Conservation (phyloP, 2,329 filamentous ascomycete genomes). For the Ascomycota sp. region DNA sequence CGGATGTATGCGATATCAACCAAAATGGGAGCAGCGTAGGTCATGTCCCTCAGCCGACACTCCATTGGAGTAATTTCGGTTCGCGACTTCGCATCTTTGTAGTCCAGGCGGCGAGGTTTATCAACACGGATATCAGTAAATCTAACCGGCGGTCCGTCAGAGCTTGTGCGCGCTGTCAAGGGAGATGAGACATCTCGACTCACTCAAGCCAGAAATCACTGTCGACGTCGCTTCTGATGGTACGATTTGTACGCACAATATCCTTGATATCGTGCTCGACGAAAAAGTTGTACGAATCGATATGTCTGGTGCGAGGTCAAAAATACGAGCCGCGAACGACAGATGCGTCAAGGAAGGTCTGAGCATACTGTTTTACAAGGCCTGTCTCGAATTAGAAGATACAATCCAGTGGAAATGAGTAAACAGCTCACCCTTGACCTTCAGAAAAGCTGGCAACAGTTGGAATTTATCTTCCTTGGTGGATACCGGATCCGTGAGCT, state of each 20-base stretch:
- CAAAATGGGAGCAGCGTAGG: slow-evolving; percentile 86
- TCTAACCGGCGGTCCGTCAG: slow-evolving; percentile 10
- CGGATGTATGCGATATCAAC: slow-evolving; percentile 84
- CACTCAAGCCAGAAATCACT: slow-evolving; percentile 76
- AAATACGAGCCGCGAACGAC: background rate
- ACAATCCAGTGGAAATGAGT: background rate
- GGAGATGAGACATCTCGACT: slow-evolving; percentile 2
- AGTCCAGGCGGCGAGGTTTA: slow-evolving; percentile 58
- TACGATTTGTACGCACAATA: slow-evolving; percentile 79
- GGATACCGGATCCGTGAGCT: slow-evolving; percentile 42
- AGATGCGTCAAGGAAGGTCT: background rate
- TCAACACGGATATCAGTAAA: slow-evolving; percentile 82
- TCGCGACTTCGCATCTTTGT: slow-evolving; percentile 47
- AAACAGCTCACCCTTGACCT: slow-evolving; percentile 54
- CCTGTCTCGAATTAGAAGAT: slow-evolving; percentile 16
- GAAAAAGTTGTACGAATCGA: slow-evolving; percentile 98
- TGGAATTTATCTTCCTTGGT: slow-evolving; percentile 83
- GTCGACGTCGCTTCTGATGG: slow-evolving; percentile 79
- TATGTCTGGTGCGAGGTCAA: slow-evolving; percentile 32
- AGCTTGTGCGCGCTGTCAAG: background rate
- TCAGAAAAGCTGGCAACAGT: slow-evolving; percentile 86
- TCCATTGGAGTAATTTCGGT: slow-evolving; percentile 82
- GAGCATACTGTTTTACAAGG: slow-evolving; percentile 62
- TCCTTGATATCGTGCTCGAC: slow-evolving; percentile 93
- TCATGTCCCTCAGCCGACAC: slow-evolving; percentile 88